These are phyloP conservation scores for Trypanosoma grayi DNA, from an alignment of 208 protist species.

Conservation along the genomic window DNA sequence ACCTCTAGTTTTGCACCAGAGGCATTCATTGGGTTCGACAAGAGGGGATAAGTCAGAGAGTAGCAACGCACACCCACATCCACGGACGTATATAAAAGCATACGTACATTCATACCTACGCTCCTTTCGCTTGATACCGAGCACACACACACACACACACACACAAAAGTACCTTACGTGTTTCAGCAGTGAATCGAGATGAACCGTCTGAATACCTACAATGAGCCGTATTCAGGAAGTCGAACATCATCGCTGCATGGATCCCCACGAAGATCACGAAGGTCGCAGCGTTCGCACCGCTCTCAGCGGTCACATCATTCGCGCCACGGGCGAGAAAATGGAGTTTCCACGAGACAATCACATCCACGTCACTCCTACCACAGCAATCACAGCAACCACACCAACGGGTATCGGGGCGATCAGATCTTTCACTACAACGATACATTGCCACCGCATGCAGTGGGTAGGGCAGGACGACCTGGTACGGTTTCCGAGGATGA, in stretches of 20 bases:
- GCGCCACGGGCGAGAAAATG: not conserved
- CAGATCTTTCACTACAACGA: conserved; percentile 20
- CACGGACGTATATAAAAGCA: no score
- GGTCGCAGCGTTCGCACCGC: no score
- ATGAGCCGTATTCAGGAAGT: not conserved
- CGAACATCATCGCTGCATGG: not conserved
- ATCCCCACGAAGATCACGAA: not conserved
- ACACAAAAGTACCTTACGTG: no score
- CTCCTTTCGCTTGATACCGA: no score
- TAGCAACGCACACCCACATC: no score
- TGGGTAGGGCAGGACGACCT: not conserved
- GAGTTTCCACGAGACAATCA: not conserved
- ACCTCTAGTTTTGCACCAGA: no score
- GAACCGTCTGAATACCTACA: not conserved
- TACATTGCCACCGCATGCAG: conserved; percentile 16
- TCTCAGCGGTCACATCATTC: not conserved
- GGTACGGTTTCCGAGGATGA: conserved; percentile 1
- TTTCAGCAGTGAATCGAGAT: no score
- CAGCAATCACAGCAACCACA: not conserved
- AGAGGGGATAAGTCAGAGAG: no score
- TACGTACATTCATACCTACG: no score
- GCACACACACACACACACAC: no score
- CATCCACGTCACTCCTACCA: not conserved
- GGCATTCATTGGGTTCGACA: no score
- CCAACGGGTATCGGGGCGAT: not conserved